phyloP scores from a whole-genome alignment of 1,284 basidiomycete species.

The Sporisorium scitamineum region DNA sequence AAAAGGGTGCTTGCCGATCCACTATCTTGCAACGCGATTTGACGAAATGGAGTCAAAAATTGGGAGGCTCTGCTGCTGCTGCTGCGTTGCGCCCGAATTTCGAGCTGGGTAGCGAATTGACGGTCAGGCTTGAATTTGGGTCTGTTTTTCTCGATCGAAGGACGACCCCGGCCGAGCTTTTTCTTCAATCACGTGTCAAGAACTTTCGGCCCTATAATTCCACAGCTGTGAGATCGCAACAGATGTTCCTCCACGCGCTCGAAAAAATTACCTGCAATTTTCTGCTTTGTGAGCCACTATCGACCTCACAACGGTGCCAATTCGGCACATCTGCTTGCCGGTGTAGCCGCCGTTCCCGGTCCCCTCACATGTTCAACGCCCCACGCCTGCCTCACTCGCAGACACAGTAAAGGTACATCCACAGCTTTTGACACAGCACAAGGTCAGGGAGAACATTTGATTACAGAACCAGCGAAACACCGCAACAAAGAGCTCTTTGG shows the following conservation, averaged over 20 bases:
- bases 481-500: neutral
- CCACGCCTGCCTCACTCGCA: neutral
- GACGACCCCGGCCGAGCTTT: neutral
- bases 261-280: neutral
- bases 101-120: neutral
- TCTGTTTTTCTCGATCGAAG: neutral
- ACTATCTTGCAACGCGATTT: conserved; percentile 3
- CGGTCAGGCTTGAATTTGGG: neutral
- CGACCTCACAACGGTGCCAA: neutral
- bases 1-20: neutral
- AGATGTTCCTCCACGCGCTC: neutral
- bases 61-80: neutral
- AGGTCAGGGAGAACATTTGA: too few relatives aligned
- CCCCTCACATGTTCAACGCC: neutral
- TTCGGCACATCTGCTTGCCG: neutral
- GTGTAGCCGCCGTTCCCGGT: neutral
- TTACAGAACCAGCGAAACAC: neutral
- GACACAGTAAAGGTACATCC: too few relatives aligned
- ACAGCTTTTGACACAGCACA: neutral
- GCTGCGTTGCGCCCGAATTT: neutral
- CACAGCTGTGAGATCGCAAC: neutral
- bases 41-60: too few relatives aligned
- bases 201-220: neutral
- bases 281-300: neutral
- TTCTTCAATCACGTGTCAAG: conserved; percentile 1